A percentile compares a stretch with the other conserved stretches of the same genome.
phyloP scores from a whole-genome alignment of 257 asterid species.

The Prunella vulgaris region DNA sequence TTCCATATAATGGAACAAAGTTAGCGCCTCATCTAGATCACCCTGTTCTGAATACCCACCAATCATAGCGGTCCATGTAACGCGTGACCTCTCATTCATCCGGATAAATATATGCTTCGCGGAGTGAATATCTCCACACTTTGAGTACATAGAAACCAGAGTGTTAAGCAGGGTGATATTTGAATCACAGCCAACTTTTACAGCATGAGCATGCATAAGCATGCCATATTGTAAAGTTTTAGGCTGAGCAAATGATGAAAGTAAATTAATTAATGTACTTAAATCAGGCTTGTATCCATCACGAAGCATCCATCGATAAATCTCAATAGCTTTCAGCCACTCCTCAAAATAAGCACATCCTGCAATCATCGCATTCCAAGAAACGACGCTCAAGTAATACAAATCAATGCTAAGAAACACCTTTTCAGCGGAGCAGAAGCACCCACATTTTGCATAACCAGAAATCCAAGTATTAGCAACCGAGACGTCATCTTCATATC shows the following conservation, averaged over 20 bases:
- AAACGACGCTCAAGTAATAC: slow-evolving; percentile 37
- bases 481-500: slow-evolving; percentile 34
- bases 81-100: slow-evolving; percentile 40
- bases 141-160: slow-evolving; percentile 58
- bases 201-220: slow-evolving; percentile 44
- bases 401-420: slow-evolving; percentile 33
- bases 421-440: slow-evolving; percentile 34
- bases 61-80: slow-evolving; percentile 75
- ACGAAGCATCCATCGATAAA: slow-evolving; percentile 42
- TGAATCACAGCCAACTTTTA: slow-evolving; percentile 41
- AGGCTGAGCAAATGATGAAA: slow-evolving; percentile 45
- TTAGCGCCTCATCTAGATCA: slow-evolving; percentile 42
- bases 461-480: slow-evolving; percentile 54
- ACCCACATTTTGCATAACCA: slow-evolving; percentile 43
- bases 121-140: slow-evolving; percentile 46
- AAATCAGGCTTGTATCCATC: slow-evolving; percentile 48
- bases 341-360: slow-evolving; percentile 48
- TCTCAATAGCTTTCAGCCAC: slow-evolving; percentile 33
- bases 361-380: slow-evolving; percentile 68
- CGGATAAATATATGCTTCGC: slow-evolving; percentile 45
- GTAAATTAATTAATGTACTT: slow-evolving; percentile 56
- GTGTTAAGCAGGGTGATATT: slow-evolving; percentile 48
- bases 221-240: slow-evolving; percentile 33
- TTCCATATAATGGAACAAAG: slow-evolving; percentile 53
- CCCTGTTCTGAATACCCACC: slow-evolving; percentile 57